Evolutionary conservation across 1,139 yeast species (phyloP).

Genomic region (Sugiyamaella xylanicola): DNA sequence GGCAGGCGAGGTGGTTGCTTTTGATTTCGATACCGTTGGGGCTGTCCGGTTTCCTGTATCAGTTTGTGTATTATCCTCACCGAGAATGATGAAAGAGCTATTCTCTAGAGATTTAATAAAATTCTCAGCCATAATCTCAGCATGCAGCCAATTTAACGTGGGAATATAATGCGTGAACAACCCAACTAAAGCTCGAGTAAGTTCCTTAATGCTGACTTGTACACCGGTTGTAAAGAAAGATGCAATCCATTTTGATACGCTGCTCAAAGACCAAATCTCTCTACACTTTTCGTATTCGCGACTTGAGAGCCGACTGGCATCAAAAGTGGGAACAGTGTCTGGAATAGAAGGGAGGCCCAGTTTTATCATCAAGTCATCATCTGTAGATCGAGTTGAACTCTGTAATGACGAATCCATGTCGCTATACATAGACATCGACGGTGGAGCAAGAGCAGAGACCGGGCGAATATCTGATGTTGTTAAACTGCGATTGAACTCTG

Average conservation of each 20-base stretch:
- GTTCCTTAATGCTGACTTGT: constrained; percentile 4
- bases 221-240: constrained; percentile 28
- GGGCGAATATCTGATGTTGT: not conserved
- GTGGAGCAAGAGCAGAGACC: constrained; percentile 1
- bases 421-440: not conserved
- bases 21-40: constrained; percentile 2
- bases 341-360: constrained; percentile 41
- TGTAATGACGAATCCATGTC: constrained; percentile 25
- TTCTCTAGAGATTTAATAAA: constrained; percentile 52
- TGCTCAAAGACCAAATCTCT: constrained; percentile 54
- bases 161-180: constrained; percentile 56
- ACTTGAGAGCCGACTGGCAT: constrained; percentile 47
- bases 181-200: constrained; percentile 43
- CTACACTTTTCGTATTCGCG: constrained; percentile 47
- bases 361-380: constrained; percentile 35
- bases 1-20: not conserved
- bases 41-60: constrained; percentile 29
- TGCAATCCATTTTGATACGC: constrained; percentile 43
- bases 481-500: constrained; percentile 8
- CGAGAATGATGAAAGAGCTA: constrained; percentile 52
- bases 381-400: constrained; percentile 34
- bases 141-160: constrained; percentile 55
- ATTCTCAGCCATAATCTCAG: constrained; percentile 58
- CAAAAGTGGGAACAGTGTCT: constrained; percentile 38
- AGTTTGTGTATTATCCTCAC: constrained; percentile 29